Evolutionary conservation across 106 monocot species (phyloP).

Genomic region (Platanthera guangdongensis): DNA sequence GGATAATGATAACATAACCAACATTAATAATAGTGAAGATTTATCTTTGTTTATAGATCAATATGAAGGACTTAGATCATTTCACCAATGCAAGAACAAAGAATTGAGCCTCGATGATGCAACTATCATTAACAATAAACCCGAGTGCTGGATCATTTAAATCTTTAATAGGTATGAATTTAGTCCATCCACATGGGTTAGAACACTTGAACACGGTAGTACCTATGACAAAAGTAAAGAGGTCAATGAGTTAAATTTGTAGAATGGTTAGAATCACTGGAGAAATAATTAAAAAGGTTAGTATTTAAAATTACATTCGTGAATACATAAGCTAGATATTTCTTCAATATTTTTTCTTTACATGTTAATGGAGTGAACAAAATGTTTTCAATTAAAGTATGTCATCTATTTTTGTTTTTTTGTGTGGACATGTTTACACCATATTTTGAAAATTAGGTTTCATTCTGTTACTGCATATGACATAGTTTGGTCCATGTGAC

Average conservation of each 20-base stretch:
- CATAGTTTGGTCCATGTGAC: no score
- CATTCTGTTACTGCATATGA: no score
- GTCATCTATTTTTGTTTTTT: no score
- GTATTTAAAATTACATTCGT: background rate
- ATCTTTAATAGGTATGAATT: background rate
- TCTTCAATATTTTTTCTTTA: background rate
- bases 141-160: background rate
- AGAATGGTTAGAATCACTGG: background rate
- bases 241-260: background rate
- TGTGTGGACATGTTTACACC: no score
- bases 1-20: background rate
- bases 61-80: background rate
- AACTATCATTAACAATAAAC: conserved; percentile 4
- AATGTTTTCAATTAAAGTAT: no score
- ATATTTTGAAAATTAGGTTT: no score
- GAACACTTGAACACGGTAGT: conserved; percentile 5
- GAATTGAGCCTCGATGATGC: conserved; percentile 7
- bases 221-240: background rate
- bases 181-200: conserved; percentile 4
- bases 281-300: background rate
- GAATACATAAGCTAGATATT: background rate
- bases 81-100: conserved; percentile 1
- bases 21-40: background rate
- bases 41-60: background rate
- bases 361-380: background rate